Percentiles rank a stretch among this genome's conserved stretches.
Evolutionary conservation across 1,284 basidiomycete genomes (phyloP).

Genomic region (Gomphus bonarii): DNA sequence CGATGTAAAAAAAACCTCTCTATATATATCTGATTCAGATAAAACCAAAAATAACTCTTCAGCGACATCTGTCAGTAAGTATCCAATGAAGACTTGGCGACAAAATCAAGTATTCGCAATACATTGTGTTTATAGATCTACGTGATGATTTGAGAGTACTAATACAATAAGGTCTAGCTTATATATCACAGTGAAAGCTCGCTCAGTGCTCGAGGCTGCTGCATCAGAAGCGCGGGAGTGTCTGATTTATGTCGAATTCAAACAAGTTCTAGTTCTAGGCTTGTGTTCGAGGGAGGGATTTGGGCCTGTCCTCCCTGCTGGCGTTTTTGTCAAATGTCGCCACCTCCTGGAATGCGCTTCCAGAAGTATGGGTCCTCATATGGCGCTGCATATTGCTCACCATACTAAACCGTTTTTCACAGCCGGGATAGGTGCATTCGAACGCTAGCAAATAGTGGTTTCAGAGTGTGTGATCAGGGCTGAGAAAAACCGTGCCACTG

Average conservation of each 20-base stretch:
- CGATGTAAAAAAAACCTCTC: too few species aligned
- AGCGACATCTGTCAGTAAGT: background rate
- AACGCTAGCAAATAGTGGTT: background rate
- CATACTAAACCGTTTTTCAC: constrained; percentile 7
- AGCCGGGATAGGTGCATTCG: constrained; percentile 1
- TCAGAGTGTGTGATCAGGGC: background rate
- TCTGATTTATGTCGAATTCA: background rate
- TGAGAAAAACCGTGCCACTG: background rate
- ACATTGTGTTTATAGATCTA: background rate
- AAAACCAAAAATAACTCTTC: background rate
- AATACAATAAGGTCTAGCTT: background rate
- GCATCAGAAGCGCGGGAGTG: background rate
- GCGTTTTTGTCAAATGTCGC: background rate
- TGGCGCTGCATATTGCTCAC: constrained; percentile 9
- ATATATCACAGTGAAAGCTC: too few species aligned
- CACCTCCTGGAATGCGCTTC: constrained; percentile 1
- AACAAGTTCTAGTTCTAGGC: background rate
- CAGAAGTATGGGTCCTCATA: constrained; percentile 5
- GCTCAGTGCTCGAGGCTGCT: too few species aligned
- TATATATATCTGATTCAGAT: background rate
- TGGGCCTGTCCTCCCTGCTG: background rate
- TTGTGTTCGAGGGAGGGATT: background rate
- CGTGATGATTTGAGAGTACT: background rate
- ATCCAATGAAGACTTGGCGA: background rate
- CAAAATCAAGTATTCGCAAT: background rate